Evolutionary conservation across 805 yeast species (phyloP).

Genomic region (Sugiyamaella marilandica): DNA sequence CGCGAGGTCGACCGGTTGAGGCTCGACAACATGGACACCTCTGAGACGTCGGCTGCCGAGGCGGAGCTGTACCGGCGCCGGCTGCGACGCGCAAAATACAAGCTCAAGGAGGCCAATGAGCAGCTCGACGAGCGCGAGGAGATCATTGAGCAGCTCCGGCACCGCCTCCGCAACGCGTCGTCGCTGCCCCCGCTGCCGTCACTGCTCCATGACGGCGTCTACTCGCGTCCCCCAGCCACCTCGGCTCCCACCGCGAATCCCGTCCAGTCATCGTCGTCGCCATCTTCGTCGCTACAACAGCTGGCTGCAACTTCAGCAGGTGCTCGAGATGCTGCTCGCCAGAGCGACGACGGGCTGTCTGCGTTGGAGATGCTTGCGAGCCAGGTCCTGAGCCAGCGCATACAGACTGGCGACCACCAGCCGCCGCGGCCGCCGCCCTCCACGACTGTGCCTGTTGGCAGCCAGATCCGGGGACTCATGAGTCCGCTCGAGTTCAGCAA

Average conservation of each 20-base stretch:
- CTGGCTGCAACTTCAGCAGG: too few species aligned
- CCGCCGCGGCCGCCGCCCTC: not conserved
- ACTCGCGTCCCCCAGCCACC: slow-evolving; percentile 4
- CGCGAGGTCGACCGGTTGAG: slow-evolving; percentile 44
- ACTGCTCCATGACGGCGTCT: not conserved
- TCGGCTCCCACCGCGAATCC: slow-evolving; percentile 4
- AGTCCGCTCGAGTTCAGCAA: slow-evolving; percentile 22
- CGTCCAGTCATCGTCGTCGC: not conserved
- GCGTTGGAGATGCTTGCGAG: slow-evolving; percentile 53
- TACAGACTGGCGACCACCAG: slow-evolving; percentile 6
- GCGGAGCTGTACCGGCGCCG: slow-evolving; percentile 36
- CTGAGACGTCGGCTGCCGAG: slow-evolving; percentile 14
- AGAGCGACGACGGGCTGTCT: slow-evolving; percentile 36
- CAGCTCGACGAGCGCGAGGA: slow-evolving; percentile 42
- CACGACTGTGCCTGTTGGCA: not conserved
- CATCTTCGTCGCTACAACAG: not conserved
- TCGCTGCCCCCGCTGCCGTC: slow-evolving; percentile 8
- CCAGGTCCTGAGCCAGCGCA: slow-evolving; percentile 40
- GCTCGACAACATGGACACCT: slow-evolving; percentile 25
- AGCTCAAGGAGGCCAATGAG: slow-evolving; percentile 42
- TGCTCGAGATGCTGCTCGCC: not conserved
- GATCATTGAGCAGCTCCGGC: slow-evolving; percentile 40
- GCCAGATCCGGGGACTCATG: slow-evolving; percentile 19
- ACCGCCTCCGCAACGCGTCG: slow-evolving; percentile 24
- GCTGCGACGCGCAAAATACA: slow-evolving; percentile 39